Evolutionary conservation across 345 rosid genomes (phyloP), one percentile per base, ranked within the genome.

Genomic region (Sisymbrium altissimum): DNA sequence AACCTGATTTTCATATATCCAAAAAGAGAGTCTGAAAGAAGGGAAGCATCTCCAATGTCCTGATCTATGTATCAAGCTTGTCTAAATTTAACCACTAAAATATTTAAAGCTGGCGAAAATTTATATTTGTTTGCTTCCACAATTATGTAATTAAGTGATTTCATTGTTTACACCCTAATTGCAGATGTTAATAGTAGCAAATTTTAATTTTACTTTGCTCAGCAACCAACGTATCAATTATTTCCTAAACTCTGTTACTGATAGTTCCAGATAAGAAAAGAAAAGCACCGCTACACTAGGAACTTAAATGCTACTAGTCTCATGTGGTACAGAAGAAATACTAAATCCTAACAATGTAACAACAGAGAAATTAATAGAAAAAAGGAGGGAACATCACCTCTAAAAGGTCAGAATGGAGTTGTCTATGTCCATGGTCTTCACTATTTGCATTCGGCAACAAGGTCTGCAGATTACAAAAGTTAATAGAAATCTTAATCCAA

Each of bases 341-440:
- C 60, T 46, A 40, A 38, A 19, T 12, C 11, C 33, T 14, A 13
- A 50, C 55, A 27, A 50, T 5, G 9, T 18, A 73, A 56, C 5
- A 68, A 41, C 25, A 70, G 43, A 45, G 7, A 27, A 39, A 45
- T 23, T n/a, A 17, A 36, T 14, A 71, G 55, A 1, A 35, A 43
- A 30, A 43, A 56, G 15, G 1, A 30, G 63, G 33, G 40, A 19
- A 10, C 49, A 59, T 70, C 73, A 87, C 99, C 90, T 92, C 99
- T 64, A 95, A 76, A 70, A 87, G 83, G 79, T 92, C 97, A 68
- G 81, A 29, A 75, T 33, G 83, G 73, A 85, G 88, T 50, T 61
- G 81, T 64, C 71, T 80, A 36, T 56, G 71, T 21, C 80, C 85
- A 66, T 54, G 66, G 71, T 81, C 88, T 61, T 70, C 90, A 71